Base-by-base conservation (phyloP, 163 green algal genomes). In the Chlorella variabilis region DNA sequence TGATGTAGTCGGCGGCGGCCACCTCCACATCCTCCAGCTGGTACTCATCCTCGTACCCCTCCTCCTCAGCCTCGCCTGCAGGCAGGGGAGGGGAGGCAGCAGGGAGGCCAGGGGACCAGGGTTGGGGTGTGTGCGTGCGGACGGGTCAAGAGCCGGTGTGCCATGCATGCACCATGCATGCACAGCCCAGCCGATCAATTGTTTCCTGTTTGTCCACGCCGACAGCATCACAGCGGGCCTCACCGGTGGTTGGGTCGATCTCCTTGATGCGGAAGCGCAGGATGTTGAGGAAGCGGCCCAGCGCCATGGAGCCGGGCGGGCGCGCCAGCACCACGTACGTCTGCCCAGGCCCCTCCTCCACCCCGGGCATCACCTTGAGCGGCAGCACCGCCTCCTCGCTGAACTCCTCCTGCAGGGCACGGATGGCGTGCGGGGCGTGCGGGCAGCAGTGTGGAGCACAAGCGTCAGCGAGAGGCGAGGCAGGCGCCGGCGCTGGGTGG, bases 21-120 rank as follows among this genome's bases (percentile, higher is more conserved):
- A 95, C 82, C 83, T 97, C 93, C 48, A 98, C 39, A 74, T 98
- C 97, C 88, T 99, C 97, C 75, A 99, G 88, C 83, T 95, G 90
- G 90, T 99, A 99, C 91, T 99, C 96, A 78, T 99, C 97, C 49
- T 97, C 93, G 71, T 98, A 99, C 31, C 90, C 94, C 18, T 97
- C 92, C 86, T 97, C 94, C 82, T 97, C 94, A 3, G 89, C 88
- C 83, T 97, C 93, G 51, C 90, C 89, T 92, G 89, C 61, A 76
- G 18, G 15, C 45, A 54, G 45, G 11, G 15, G 45, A 15, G 45
- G 15, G 45, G 11, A 54, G 45, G 45, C 45, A 54, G 45, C 45
- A 11, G 45, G 45, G 45, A 15, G 45, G 45, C 45, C 45, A 54
- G 45, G 45, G 45, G 45, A 23, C 45, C n/a, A n/a, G n/a, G n/a